Percentiles rank a stretch among this genome's conserved stretches.
phyloP scores from a whole-genome alignment of 371 early-diverging fungal species.

The Mortierella sp. region DNA sequence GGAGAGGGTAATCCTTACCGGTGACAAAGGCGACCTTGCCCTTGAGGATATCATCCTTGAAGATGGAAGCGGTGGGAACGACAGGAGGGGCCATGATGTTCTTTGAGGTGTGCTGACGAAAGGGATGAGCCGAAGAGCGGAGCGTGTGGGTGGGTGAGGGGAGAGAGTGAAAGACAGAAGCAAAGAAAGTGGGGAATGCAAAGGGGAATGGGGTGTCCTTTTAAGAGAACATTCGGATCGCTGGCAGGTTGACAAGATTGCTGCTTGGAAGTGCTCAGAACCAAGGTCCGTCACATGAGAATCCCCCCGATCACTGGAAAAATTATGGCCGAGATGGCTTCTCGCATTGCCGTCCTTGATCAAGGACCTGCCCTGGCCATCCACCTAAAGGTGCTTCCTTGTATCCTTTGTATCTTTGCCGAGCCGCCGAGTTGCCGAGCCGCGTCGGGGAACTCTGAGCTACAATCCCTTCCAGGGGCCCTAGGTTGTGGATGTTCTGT shows the following conservation, averaged over 20 bases:
- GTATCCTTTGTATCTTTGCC: too few species aligned
- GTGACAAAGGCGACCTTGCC: constrained; percentile 73
- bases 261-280: background rate
- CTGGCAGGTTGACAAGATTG: constrained; percentile 2
- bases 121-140: constrained; percentile 5
- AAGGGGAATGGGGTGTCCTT: background rate
- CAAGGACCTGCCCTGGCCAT: too few species aligned
- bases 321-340: too few species aligned
- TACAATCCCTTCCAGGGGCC: too few species aligned
- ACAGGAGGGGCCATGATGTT: constrained; percentile 43
- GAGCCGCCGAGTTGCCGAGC: too few species aligned
- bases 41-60: constrained; percentile 55
- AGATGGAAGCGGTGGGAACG: constrained; percentile 45
- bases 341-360: too few species aligned
- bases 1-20: constrained; percentile 46
- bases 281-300: background rate
- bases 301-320: background rate
- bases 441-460: too few species aligned
- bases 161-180: constrained; percentile 12
- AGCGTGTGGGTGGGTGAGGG: constrained; percentile 19
- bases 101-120: background rate
- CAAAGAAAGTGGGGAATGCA: background rate
- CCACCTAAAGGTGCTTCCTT: too few species aligned
- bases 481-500: too few species aligned
- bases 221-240: background rate